Base-by-base conservation (phyloP, 2,329 filamentous ascomycete species). In the Biscogniauxia sp. region DNA sequence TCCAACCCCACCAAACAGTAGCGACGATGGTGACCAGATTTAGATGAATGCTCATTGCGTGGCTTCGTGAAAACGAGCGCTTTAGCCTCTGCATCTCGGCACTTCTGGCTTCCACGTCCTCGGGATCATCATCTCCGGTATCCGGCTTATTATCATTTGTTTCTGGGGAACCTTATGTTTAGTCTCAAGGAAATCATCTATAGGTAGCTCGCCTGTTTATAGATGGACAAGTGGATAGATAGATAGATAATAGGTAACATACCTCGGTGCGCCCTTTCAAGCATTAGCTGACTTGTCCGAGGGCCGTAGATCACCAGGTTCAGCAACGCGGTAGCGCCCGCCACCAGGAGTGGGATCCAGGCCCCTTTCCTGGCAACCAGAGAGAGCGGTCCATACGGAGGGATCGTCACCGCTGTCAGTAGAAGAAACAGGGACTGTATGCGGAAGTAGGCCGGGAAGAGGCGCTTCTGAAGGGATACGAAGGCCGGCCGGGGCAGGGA, bases 21-120 rank as follows among this genome's bases (percentile, higher is more conserved):
- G 70, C 69, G 2, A 65, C 70, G 3, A 79, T 69, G 0, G 72
- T 69, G 11, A 78, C 62, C 25, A 79, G 61, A 56, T 79, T 79
- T 8, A 79, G 60, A 41, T 79, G 77, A 55, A 79, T 78, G 57
- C 73, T 76, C 75, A 78, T 79, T 20, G 77, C 76, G 58, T 79
- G 77, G 6, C 69, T 72, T 1, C 66, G 69, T 0, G 67, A 71
- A 32, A 79, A 79, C 0, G 60, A 61, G 60, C 64, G 74, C 17
- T 73, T 75, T 1, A 72, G 56, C 3, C 56, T 61, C 23, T 66
- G 64, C 69, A 72, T 72, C 45, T 73, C 70, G 0, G 62, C 61
- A 28, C 66, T 72, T 0, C 45, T 45, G 20, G 68, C 57, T 26
- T 58, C 49, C 5, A 55, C 23, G 1, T 49, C 53, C 19, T 15